Percentiles rank a stretch among this genome's conserved stretches.
phyloP scores from a whole-genome alignment of 441 rosid species.

The Kokia cookei region DNA sequence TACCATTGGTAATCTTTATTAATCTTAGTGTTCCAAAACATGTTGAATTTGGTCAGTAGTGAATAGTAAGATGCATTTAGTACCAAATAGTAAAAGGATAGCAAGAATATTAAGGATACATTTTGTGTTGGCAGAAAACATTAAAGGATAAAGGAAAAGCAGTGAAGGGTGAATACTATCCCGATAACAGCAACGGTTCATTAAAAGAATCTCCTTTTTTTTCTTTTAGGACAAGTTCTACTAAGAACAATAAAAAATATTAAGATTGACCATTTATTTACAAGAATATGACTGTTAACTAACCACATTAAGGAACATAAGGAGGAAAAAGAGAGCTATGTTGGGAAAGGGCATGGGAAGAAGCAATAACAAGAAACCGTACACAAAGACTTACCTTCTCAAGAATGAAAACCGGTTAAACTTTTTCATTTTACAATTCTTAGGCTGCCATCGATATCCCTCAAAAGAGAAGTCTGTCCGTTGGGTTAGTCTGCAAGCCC shows the following conservation, averaged over 20 bases:
- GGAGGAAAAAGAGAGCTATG: not conserved
- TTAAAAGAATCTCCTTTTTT: not conserved
- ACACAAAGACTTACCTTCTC: constrained; percentile 34
- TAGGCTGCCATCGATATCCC: constrained; percentile 69
- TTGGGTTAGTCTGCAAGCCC: constrained; percentile 76
- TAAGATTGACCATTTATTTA: not conserved
- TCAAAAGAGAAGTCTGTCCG: constrained; percentile 74
- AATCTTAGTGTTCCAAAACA: not conserved
- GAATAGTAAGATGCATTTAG: not conserved
- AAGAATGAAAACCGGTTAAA: constrained; percentile 58
- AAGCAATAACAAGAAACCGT: not conserved
- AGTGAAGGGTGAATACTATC: not conserved
- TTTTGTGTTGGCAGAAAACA: not conserved
- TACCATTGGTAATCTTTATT: not conserved
- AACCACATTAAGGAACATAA: not conserved
- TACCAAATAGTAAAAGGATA: not conserved
- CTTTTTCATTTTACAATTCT: constrained; percentile 58
- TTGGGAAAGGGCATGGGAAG: not conserved
- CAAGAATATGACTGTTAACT: not conserved
- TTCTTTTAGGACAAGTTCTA: no score
- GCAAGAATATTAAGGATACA: not conserved
- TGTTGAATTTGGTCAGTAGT: not conserved
- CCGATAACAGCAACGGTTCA: not conserved
- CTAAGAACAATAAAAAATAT: no score
- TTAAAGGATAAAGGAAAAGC: not conserved